Conservation (phyloP, 179 eudicot species). For the Spergularia azorica region DNA sequence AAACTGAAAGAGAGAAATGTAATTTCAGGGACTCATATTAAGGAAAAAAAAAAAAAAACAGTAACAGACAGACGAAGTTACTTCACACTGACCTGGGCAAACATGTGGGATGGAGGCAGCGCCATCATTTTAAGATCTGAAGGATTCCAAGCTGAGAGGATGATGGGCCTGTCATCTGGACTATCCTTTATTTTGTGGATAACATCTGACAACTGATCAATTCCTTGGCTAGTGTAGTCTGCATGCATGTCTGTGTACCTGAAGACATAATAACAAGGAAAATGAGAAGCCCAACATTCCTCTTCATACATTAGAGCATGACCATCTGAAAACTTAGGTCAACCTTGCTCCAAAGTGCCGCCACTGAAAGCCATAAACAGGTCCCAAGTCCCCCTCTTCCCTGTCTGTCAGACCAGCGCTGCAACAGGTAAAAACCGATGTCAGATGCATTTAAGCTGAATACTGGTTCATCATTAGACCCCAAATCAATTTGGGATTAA, state of each 20-base stretch:
- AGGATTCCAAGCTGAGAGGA: slow-evolving; percentile 97
- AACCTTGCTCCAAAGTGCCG: slow-evolving; percentile 95
- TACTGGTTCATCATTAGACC: neutral
- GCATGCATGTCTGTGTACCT: slow-evolving; percentile 90
- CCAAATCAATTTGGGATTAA: too few species aligned
- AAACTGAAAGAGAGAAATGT: slow-evolving; percentile 51
- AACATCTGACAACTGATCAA: slow-evolving; percentile 81
- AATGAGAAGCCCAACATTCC: neutral
- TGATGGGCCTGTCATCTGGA: slow-evolving; percentile 82
- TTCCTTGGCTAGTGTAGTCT: slow-evolving; percentile 89
- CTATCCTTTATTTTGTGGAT: slow-evolving; percentile 80
- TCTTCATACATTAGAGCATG: neutral
- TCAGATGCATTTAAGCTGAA: slow-evolving; percentile 32
- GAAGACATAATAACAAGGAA: slow-evolving; percentile 21
- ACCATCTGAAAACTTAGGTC: slow-evolving; percentile 8
- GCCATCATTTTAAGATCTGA: slow-evolving; percentile 76
- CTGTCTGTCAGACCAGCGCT: slow-evolving; percentile 78
- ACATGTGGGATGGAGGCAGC: slow-evolving; percentile 92
- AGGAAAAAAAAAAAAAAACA: neutral
- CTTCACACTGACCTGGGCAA: slow-evolving; percentile 60
- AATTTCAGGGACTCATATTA: neutral
- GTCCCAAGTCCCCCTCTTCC: slow-evolving; percentile 95
- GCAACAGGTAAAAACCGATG: slow-evolving; percentile 36
- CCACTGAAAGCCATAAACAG: slow-evolving; percentile 95
- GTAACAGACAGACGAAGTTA: slow-evolving; percentile 2